These are phyloP conservation scores for Tolypocladium sp. DNA, from an alignment of 2,329 filamentous ascomycete species.

Conservation along the genomic window DNA sequence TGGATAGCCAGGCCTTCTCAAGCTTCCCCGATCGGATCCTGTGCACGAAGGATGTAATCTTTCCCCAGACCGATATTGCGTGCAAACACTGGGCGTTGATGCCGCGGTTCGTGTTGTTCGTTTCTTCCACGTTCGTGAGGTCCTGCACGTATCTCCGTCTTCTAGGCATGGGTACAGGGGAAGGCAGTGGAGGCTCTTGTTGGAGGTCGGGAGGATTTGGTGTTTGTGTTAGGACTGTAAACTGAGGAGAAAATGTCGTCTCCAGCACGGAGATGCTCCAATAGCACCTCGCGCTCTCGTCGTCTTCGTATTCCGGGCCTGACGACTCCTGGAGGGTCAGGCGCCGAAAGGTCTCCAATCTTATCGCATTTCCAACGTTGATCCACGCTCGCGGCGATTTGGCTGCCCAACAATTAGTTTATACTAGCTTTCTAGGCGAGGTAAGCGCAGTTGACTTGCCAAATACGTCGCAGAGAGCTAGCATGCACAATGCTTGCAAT, in stretches of 20 bases:
- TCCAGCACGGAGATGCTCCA: background rate
- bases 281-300: background rate
- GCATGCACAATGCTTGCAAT: background rate
- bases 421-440: no score
- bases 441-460: background rate
- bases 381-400: background rate
- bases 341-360: background rate
- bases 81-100: background rate
- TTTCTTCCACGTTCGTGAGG: background rate
- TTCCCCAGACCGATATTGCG: background rate
- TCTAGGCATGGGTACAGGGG: background rate
- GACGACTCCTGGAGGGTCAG: background rate
- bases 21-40: background rate
- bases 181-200: background rate
- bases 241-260: background rate
- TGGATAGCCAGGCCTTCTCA: background rate
- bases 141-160: background rate
- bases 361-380: background rate
- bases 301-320: background rate
- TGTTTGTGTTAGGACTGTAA: background rate
- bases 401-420: background rate
- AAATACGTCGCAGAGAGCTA: background rate
- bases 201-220: background rate
- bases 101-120: background rate
- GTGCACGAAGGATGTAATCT: background rate